phyloP scores from a whole-genome alignment of 345 rosid species.

The Lagerstroemia speciosa region DNA sequence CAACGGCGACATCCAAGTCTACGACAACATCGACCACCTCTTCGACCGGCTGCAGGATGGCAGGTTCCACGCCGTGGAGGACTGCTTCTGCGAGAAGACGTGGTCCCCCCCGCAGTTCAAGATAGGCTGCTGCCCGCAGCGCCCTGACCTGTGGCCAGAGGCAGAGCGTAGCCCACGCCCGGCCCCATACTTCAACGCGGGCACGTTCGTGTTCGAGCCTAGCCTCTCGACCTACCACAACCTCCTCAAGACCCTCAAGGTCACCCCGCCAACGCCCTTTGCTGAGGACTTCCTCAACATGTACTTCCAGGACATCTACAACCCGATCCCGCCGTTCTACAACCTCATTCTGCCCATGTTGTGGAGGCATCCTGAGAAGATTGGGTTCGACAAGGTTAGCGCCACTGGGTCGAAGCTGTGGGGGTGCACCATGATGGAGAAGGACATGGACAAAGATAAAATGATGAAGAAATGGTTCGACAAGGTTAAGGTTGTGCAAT shows the following conservation, averaged over 20 bases:
- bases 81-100: constrained; percentile 44
- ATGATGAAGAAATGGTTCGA: too few species aligned
- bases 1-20: too few species aligned
- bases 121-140: constrained; percentile 44
- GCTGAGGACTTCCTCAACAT: constrained; percentile 40
- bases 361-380: constrained; percentile 45
- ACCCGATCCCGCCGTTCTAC: constrained; percentile 25
- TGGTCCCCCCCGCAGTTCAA: constrained; percentile 37
- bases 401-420: too few species aligned
- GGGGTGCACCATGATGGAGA: too few species aligned
- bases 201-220: constrained; percentile 38
- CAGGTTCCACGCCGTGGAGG: constrained; percentile 40
- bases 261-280: too few species aligned
- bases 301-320: constrained; percentile 35
- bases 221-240: constrained; percentile 17
- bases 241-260: constrained; percentile 20
- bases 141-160: constrained; percentile 32
- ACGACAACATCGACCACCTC: constrained; percentile 37
- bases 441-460: too few species aligned
- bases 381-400: too few species aligned
- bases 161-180: constrained; percentile 27
- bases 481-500: constrained; percentile 42
- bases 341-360: constrained; percentile 40
- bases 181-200: constrained; percentile 42
- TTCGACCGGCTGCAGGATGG: constrained; percentile 28